These are phyloP conservation scores for Rhizophlyctis rosea DNA, from an alignment of 192 early-diverging fungal genomes.

Conservation along the genomic window DNA sequence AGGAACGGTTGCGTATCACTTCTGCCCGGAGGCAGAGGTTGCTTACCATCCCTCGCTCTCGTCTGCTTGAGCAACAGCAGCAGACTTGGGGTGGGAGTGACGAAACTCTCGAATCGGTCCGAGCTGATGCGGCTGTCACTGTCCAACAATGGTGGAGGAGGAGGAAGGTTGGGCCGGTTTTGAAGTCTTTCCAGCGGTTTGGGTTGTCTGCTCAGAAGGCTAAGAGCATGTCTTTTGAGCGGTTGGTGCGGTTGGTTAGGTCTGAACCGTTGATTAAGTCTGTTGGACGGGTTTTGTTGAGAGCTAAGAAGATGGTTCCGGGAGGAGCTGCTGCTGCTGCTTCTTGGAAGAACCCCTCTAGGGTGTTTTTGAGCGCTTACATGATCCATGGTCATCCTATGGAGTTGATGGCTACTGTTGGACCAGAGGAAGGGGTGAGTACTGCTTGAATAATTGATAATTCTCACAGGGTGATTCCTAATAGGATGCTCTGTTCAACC, in stretches of 20 bases:
- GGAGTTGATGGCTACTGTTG: conserved; percentile 54
- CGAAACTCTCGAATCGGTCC: not conserved
- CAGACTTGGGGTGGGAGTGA: not conserved
- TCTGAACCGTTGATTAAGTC: conserved; percentile 36
- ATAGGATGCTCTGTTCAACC: not conserved
- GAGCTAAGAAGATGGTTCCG: conserved; percentile 19
- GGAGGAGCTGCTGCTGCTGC: not conserved
- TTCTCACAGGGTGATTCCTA: not conserved
- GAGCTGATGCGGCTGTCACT: conserved; percentile 28
- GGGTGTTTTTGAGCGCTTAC: conserved; percentile 70
- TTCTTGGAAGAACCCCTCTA: conserved; percentile 58
- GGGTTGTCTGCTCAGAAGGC: conserved; percentile 22
- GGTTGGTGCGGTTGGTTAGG: conserved; percentile 36
- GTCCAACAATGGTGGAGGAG: conserved; percentile 40
- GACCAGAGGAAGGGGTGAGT: conserved; percentile 55
- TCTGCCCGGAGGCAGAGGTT: conserved; percentile 21
- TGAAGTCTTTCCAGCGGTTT: conserved; percentile 15
- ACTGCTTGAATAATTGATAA: conserved; percentile 4
- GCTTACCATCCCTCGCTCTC: conserved; percentile 28
- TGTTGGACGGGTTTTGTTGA: conserved; percentile 25
- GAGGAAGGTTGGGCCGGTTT: conserved; percentile 21
- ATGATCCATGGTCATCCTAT: conserved; percentile 65
- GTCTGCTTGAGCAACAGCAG: conserved; percentile 22
- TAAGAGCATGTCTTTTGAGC: conserved; percentile 31
- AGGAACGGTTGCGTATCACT: conserved; percentile 23